Evolutionary conservation across 805 yeast species (phyloP).

Genomic region (Teunomyces cretensis): DNA sequence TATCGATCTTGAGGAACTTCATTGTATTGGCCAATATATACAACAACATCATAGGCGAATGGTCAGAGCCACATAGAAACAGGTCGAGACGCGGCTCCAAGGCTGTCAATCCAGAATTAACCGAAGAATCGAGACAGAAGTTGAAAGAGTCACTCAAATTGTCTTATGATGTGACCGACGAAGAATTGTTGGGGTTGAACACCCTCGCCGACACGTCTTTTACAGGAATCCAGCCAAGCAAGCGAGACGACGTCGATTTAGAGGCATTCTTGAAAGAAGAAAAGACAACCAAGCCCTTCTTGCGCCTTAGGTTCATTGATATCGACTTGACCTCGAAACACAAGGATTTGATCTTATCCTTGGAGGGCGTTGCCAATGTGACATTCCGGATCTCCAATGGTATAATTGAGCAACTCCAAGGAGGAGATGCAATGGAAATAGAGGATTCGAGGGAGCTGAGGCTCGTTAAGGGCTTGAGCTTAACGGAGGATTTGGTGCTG

Average conservation of each 20-base stretch:
- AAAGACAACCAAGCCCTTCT: conserved; percentile 5
- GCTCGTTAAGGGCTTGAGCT: conserved; percentile 26
- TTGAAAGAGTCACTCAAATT: conserved; percentile 35
- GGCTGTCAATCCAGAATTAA: conserved; percentile 13
- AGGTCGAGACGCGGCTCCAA: conserved; percentile 7
- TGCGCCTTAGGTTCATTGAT: conserved; percentile 20
- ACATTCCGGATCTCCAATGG: conserved; percentile 34
- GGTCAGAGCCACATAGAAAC: not conserved
- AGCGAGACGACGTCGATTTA: conserved; percentile 16
- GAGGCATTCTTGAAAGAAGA: conserved; percentile 25
- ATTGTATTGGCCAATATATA: conserved; percentile 24
- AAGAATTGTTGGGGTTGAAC: conserved; percentile 36
- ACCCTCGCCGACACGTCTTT: conserved; percentile 25
- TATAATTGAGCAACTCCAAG: not conserved
- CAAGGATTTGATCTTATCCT: conserved; percentile 21
- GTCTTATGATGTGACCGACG: conserved; percentile 37
- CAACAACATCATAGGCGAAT: conserved; percentile 2
- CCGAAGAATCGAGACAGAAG: conserved; percentile 25
- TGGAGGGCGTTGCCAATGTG: conserved; percentile 18
- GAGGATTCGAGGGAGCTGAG: conserved; percentile 12
- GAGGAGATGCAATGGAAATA: conserved; percentile 20
- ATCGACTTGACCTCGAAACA: conserved; percentile 22
- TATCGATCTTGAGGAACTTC: conserved; percentile 33
- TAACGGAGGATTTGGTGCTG: conserved; percentile 30
- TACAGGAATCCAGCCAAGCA: conserved; percentile 16